Conservation (phyloP, 352 stramenopile genomes). For the Phytophthora pisi region DNA sequence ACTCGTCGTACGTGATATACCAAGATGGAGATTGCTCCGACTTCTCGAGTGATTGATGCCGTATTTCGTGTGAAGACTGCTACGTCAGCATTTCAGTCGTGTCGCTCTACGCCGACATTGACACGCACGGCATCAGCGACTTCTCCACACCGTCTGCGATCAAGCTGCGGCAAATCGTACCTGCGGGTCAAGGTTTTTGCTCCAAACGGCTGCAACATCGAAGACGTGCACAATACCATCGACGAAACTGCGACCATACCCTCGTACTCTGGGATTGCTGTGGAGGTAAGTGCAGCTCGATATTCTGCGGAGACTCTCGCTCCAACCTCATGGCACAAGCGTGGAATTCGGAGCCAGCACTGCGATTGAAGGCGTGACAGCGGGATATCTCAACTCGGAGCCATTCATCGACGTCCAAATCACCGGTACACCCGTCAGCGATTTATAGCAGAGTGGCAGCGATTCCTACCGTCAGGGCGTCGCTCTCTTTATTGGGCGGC, state of each 20-base stretch:
- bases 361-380: background rate
- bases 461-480: constrained; percentile 1
- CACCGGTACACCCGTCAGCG: background rate
- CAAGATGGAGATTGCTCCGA: constrained; percentile 3
- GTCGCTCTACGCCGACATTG: background rate
- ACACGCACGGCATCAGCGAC: background rate
- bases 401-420: background rate
- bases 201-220: constrained; percentile 9
- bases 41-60: background rate
- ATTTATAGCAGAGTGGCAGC: background rate
- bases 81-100: constrained; percentile 1
- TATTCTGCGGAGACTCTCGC: background rate
- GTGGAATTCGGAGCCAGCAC: constrained; percentile 1
- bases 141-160: constrained; percentile 5
- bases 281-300: constrained; percentile 5
- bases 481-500: background rate
- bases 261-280: background rate
- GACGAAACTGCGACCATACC: background rate
- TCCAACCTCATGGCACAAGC: constrained; percentile 4
- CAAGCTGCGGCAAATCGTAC: constrained; percentile 4
- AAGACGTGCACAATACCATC: background rate
- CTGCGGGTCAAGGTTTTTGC: constrained; percentile 4
- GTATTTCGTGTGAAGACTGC: constrained; percentile 3
- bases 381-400: background rate
- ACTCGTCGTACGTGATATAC: background rate